These are phyloP conservation scores for Opeltia flavorubescens DNA, from an alignment of 495 filamentous ascomycete species.

Conservation along the genomic window DNA sequence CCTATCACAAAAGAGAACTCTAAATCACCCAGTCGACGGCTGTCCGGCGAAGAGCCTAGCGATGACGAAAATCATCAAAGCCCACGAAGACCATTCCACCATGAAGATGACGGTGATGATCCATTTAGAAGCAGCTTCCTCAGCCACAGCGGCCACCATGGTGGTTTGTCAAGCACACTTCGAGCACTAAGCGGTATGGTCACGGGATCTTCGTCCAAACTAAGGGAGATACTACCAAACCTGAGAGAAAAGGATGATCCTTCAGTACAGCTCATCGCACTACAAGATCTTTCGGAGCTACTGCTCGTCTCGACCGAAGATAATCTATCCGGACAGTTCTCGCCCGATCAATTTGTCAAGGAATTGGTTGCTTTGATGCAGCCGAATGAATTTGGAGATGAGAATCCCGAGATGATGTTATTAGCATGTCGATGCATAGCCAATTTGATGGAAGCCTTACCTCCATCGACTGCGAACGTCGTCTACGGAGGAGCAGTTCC, in stretches of 20 bases:
- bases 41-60: conserved; percentile 41
- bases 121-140: conserved; percentile 63
- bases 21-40: conserved; percentile 27
- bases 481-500: conserved; percentile 95
- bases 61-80: conserved; percentile 46
- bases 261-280: conserved; percentile 76
- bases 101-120: conserved; percentile 61
- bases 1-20: conserved; percentile 24
- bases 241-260: conserved; percentile 78
- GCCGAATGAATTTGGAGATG: conserved; percentile 70
- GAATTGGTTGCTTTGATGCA: conserved; percentile 90
- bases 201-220: conserved; percentile 60
- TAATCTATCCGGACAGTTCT: conserved; percentile 90
- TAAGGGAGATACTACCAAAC: conserved; percentile 74
- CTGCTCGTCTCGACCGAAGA: conserved; percentile 92
- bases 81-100: conserved; percentile 28
- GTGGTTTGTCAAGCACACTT: conserved; percentile 65
- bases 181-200: conserved; percentile 84
- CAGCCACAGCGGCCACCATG: conserved; percentile 47
- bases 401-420: conserved; percentile 96
- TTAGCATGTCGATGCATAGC: conserved; percentile 92
- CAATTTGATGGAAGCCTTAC: conserved; percentile 94
- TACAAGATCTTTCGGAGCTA: conserved; percentile 88
- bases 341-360: conserved; percentile 87
- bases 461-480: conserved; percentile 82